phyloP scores from a whole-genome alignment of 2,329 filamentous ascomycete genomes.

The Scopulariopsis brevicaulis region DNA sequence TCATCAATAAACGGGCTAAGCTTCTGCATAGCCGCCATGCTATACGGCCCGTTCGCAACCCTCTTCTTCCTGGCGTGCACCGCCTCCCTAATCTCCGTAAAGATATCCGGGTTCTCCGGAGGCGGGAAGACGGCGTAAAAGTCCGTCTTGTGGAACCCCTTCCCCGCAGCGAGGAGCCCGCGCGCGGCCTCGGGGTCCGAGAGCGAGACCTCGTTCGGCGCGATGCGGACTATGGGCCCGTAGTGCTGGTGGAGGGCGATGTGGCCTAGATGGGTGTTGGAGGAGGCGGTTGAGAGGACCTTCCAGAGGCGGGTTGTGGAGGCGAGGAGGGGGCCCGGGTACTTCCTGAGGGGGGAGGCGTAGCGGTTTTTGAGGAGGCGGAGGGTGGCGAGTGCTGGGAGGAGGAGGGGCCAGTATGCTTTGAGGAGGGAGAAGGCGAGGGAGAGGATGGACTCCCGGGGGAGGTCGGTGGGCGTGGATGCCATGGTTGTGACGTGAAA shows the following conservation, averaged over 20 bases:
- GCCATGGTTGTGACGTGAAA: neutral
- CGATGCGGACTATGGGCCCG: constrained; percentile 24
- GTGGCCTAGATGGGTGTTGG: constrained; percentile 35
- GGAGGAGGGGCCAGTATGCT: constrained; percentile 30
- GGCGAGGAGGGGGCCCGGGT: constrained; percentile 59
- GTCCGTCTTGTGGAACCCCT: constrained; percentile 39
- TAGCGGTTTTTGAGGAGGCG: constrained; percentile 38
- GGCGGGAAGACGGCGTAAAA: constrained; percentile 44
- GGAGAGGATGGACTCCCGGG: neutral
- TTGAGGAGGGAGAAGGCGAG: constrained; percentile 12
- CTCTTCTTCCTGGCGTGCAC: constrained; percentile 45
- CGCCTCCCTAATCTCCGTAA: constrained; percentile 41
- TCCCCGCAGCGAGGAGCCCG: constrained; percentile 32
- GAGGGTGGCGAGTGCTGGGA: constrained; percentile 17
- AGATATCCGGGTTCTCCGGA: constrained; percentile 45
- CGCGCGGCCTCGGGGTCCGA: constrained; percentile 13
- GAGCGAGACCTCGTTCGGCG: constrained; percentile 8
- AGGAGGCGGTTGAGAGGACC: constrained; percentile 29
- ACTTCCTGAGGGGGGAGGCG: constrained; percentile 48
- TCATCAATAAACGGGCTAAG: constrained; percentile 38
- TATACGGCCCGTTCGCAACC: constrained; percentile 37
- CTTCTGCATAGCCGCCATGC: constrained; percentile 41
- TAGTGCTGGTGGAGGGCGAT: constrained; percentile 37
- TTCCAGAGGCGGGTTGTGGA: constrained; percentile 29
- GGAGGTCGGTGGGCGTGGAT: neutral